Evolutionary conservation across 106 monocot species (phyloP), one percentile per base, ranked within the genome.

Genomic region (Dendrobium officinale): DNA sequence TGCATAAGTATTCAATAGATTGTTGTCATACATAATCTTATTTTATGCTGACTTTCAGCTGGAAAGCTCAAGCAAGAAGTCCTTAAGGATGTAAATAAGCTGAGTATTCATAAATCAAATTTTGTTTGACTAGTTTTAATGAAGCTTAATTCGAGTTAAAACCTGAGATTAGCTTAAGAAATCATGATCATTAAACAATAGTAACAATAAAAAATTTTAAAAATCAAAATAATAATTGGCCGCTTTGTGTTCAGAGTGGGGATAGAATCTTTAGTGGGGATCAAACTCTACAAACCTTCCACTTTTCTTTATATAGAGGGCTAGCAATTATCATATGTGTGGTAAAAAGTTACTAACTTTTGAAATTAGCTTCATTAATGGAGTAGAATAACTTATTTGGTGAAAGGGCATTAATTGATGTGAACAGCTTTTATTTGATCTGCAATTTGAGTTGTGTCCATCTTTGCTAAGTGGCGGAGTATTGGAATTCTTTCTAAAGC

Each of bases 371-470:
- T 64, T 64, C 64, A 22, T 64, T 64, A 7, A 24, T 24, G 64
- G 26, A 24, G 24, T 64, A 26, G 64, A 26, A 64, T 64, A 64
- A 40, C 72, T 4, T 37, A 37, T 72, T 33, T 4, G 15, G 72
- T 72, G 33, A 72, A 72, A 72, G 72, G 37, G 37, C 33, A 40
- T 33, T 40, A 4, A 72, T 33, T 40, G 70, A 72, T 72, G 72
- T 37, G 15, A 72, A 72, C 37, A 33, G 16, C 16, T 72, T 72
- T 72, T 72, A 72, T 72, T 72, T 33, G 72, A 72, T 11, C 11
- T 40, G 72, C n/a, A 72, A 72, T 40, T 51, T 72, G 72, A 72
- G 72, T 72, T 33, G 40, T 40, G 37, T 40, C 13, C 72, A 72
- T 72, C 29, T 72, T 33, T 70, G 13, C 29, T 37, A 15, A 16